Conservation (phyloP, 164 flowering plant genomes). For the Magnolia sinica region DNA sequence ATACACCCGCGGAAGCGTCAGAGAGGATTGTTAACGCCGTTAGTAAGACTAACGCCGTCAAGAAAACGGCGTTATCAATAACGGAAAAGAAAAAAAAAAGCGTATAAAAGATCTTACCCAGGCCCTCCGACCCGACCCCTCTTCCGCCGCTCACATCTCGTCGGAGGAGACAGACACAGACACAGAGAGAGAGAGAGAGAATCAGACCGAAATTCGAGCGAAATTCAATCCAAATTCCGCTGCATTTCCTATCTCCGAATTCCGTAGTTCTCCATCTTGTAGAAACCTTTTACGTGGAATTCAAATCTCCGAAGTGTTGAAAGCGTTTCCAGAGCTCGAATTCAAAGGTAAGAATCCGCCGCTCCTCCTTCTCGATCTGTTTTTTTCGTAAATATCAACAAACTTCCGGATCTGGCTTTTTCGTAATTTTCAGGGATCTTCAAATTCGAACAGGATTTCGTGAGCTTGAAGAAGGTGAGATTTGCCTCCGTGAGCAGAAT, state of each 20-base stretch:
- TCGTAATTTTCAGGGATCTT: background rate
- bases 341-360: background rate
- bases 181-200: background rate
- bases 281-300: background rate
- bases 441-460: background rate
- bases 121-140: conserved; percentile 10
- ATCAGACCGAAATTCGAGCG: background rate
- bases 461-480: background rate
- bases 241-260: background rate
- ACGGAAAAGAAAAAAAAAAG: background rate
- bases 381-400: background rate
- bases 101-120: background rate
- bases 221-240: background rate
- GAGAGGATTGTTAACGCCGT: background rate
- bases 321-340: background rate
- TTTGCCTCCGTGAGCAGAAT: background rate
- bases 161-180: background rate
- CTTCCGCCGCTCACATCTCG: background rate
- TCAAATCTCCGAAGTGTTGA: background rate
- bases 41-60: background rate
- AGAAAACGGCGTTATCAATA: background rate
- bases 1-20: background rate
- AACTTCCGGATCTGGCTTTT: background rate
- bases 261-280: background rate
- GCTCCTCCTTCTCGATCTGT: background rate